A percentile compares a stretch with the other conserved stretches of the same genome.
Evolutionary conservation across 805 yeast species (phyloP).

Genomic region (Torulaspora indica): DNA sequence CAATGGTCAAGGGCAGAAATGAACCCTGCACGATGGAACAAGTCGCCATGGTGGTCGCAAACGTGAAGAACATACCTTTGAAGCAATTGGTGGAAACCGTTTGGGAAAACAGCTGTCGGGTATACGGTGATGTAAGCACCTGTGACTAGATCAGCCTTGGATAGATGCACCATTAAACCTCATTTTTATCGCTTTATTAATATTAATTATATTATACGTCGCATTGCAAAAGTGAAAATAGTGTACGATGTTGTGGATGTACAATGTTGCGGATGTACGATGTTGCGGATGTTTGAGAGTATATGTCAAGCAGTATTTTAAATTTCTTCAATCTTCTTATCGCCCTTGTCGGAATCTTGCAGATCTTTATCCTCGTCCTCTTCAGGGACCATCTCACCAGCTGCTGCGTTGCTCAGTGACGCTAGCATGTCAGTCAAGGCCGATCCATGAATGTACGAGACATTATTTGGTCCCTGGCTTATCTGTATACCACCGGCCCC

Average conservation of each 20-base stretch:
- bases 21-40: constrained; percentile 86
- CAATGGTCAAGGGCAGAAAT: constrained; percentile 73
- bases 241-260: constrained; percentile 6
- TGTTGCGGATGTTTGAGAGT: not conserved
- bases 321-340: constrained; percentile 17
- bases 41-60: constrained; percentile 67
- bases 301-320: not conserved
- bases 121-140: constrained; percentile 34
- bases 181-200: constrained; percentile 8
- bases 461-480: constrained; percentile 51
- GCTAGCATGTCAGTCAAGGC: constrained; percentile 62
- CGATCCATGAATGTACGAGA: constrained; percentile 58
- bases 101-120: constrained; percentile 46
- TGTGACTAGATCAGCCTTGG: no score
- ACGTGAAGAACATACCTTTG: constrained; percentile 42
- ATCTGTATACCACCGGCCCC: constrained; percentile 33
- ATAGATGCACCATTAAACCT: not conserved
- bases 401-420: constrained; percentile 40
- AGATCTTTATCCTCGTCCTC: constrained; percentile 33
- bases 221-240: constrained; percentile 9
- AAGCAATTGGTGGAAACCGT: constrained; percentile 45
- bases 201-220: constrained; percentile 8
- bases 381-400: constrained; percentile 34
- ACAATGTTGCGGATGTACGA: no score
- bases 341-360: constrained; percentile 10